Base-by-base conservation (phyloP, 2,329 filamentous ascomycete species). In the Hysterium pulicare region DNA sequence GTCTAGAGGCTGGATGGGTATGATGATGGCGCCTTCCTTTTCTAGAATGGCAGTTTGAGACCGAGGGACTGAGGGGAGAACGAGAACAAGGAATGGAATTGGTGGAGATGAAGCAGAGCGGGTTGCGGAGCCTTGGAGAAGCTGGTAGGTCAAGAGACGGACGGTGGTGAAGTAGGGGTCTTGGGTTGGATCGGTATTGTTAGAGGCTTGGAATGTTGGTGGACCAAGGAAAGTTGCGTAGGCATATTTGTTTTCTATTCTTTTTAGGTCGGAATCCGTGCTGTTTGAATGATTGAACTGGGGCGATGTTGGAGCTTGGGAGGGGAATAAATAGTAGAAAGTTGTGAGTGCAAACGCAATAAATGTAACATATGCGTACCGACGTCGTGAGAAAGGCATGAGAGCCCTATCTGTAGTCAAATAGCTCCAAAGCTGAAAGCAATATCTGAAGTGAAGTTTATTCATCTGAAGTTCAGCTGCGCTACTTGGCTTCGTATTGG, bases 91-190 rank as follows among this genome's bases (percentile, higher is more conserved):
- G 36, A 51, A 49, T 10, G 47, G 46, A 5, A 44, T 39, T 0
- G n/a, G 11, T 9, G 35, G 30, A 9, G 19, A 7, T n/a, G 20
- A 47, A 16, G 5, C 55, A 6, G 58, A 60, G 23, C 53, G 52
- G 4, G 69, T 72, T 16, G 57, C 44, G 2, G 58, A 51, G 19
- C 58, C 62, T 41, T 71, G 63, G 2, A 69, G 56, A 7, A 71
- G 49, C 48, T 71, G 69, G 49, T 71, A 71, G 20, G 61, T 58
- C 11, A 71, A 51, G 35, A 66, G 57, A 4, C 70, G 65, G 2
- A 62, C 51, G 19, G 62, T 66, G 23, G 59, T 51, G 45, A 67
- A 69, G 49, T 72, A 72, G 39, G 58, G 54, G 47, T 70, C 67
- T 5, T 39, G 21, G 4, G 38, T 17, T 9, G 16, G 28, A 32